Conservation (phyloP, 2,329 filamentous ascomycete genomes). For the Verticillium dahliae region DNA sequence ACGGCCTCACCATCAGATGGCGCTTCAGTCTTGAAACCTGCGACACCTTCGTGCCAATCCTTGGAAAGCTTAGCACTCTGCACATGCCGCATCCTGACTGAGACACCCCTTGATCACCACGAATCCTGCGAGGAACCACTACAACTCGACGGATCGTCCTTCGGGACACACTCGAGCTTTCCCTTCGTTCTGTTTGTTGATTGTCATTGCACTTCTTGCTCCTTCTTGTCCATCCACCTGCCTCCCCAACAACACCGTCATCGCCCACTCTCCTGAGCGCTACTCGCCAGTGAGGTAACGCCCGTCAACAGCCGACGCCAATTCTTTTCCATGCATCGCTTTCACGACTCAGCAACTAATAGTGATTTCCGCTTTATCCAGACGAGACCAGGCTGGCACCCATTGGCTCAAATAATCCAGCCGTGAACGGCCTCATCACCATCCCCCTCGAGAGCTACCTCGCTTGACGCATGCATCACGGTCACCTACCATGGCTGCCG, state of each 20-base stretch:
- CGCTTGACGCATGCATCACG: background rate
- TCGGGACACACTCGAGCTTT: background rate
- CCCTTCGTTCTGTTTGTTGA: background rate
- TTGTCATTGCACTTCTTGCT: background rate
- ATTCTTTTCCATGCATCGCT: background rate
- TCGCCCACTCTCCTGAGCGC: background rate
- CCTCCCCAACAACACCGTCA: background rate
- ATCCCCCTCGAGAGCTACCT: background rate
- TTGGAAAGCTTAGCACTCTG: background rate
- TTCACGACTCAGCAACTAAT: background rate
- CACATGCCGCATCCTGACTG: background rate
- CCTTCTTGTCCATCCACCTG: background rate
- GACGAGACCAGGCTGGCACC: background rate
- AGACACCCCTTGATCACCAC: background rate
- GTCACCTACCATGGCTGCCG: background rate
- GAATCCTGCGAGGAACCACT: background rate
- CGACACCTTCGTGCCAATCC: background rate
- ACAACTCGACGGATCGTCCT: background rate
- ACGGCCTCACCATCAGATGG: background rate
- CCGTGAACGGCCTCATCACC: background rate
- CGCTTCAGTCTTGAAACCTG: background rate
- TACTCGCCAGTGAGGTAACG: background rate
- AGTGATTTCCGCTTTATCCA: background rate
- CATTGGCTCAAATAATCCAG: background rate
- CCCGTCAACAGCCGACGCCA: background rate